Evolutionary conservation across 2,329 filamentous ascomycete genomes (phyloP).

Genomic region (Talaromyces atroroseus): DNA sequence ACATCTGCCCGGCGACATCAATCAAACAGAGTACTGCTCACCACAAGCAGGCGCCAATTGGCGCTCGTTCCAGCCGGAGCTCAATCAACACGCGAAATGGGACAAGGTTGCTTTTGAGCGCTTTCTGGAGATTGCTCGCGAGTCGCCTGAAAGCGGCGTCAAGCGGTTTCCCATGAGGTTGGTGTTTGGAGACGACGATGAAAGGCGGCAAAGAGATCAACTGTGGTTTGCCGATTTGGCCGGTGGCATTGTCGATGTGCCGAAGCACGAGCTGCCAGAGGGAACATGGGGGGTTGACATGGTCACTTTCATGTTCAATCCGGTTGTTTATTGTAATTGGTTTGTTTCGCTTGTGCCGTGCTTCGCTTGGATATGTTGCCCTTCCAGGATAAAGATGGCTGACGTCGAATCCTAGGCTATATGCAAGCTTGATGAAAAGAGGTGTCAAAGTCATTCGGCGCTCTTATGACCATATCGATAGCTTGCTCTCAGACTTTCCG

Average conservation of each 20-base stretch:
- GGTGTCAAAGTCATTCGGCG: slow-evolving; percentile 6
- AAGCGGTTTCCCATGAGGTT: slow-evolving; percentile 9
- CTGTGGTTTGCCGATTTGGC: slow-evolving; percentile 11
- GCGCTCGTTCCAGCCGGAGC: slow-evolving; percentile 9
- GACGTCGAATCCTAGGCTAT: not conserved
- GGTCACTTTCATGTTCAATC: slow-evolving; percentile 10
- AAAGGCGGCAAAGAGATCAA: not conserved
- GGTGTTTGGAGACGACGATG: slow-evolving; percentile 1
- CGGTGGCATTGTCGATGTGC: slow-evolving; percentile 8
- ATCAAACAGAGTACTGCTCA: slow-evolving; percentile 12
- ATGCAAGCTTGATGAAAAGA: slow-evolving; percentile 8
- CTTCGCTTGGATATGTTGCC: not conserved
- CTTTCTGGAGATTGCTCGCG: slow-evolving; percentile 6
- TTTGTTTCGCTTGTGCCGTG: not conserved
- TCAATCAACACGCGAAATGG: slow-evolving; percentile 4
- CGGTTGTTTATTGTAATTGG: slow-evolving; percentile 10
- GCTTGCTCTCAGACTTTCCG: slow-evolving; percentile 9
- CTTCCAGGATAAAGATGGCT: not conserved
- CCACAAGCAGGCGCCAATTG: slow-evolving; percentile 13
- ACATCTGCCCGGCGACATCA: slow-evolving; percentile 11
- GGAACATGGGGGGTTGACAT: slow-evolving; percentile 11
- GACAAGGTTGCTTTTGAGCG: slow-evolving; percentile 12
- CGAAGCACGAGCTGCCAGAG: slow-evolving; percentile 10
- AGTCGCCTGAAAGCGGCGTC: slow-evolving; percentile 10
- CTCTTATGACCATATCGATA: slow-evolving; percentile 10